Conservation (phyloP, 257 asterid genomes). For the Scutellaria barbata region DNA sequence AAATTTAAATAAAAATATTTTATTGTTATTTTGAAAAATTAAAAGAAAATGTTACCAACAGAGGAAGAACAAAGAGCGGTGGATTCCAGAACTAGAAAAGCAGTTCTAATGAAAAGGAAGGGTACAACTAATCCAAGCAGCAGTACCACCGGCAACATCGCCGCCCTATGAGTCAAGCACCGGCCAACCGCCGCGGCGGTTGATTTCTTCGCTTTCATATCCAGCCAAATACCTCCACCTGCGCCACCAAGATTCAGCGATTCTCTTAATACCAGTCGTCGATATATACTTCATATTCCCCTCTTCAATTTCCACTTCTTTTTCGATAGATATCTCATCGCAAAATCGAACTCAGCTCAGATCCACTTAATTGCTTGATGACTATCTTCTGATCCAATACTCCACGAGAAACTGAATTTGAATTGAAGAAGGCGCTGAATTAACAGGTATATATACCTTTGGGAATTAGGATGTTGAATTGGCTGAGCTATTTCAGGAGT, state of each 20-base stretch:
- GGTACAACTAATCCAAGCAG: conserved; percentile 61
- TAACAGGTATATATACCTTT: not conserved
- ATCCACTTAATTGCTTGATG: not conserved
- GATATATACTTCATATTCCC: conserved; percentile 21
- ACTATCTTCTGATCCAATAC: not conserved
- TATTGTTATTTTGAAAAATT: not conserved
- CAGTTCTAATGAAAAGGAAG: conserved; percentile 58
- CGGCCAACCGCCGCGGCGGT: conserved; percentile 41
- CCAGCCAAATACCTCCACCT: not conserved
- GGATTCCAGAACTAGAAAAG: conserved; percentile 72
- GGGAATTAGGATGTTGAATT: not conserved
- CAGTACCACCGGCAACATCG: conserved; percentile 45
- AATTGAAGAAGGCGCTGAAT: not conserved
- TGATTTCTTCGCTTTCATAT: conserved; percentile 40
- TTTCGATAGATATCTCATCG: not conserved
- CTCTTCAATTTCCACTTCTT: not conserved
- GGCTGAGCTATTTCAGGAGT: not conserved
- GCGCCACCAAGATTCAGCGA: not conserved
- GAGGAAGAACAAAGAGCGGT: conserved; percentile 70
- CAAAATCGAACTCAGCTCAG: conserved; percentile 16
- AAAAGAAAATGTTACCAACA: conserved; percentile 44
- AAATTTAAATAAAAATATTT: not conserved
- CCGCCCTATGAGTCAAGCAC: conserved; percentile 50
- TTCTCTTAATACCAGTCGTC: conserved; percentile 17
- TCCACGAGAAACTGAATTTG: not conserved